Conservation (phyloP, 2,329 filamentous ascomycete genomes). For the Calcarisporium arbuscula region DNA sequence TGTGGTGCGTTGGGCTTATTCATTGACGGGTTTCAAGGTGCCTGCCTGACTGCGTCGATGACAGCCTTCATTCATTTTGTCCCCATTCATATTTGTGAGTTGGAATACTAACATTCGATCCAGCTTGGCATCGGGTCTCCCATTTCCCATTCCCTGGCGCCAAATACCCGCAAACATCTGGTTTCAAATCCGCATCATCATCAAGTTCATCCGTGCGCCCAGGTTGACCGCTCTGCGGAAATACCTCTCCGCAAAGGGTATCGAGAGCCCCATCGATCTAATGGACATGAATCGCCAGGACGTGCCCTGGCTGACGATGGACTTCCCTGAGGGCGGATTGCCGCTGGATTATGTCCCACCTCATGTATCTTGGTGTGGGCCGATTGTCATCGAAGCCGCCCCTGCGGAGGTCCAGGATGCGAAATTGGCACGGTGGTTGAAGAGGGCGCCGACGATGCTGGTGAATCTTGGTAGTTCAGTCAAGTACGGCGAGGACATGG, state of each 20-base stretch:
- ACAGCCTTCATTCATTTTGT: too few species aligned
- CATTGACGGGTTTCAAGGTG: too few species aligned
- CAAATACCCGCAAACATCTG: conserved; percentile 34
- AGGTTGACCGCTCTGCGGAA: conserved; percentile 15
- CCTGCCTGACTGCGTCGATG: too few species aligned
- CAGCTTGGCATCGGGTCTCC: conserved; percentile 34
- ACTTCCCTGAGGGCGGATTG: conserved; percentile 16
- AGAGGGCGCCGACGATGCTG: conserved; percentile 34
- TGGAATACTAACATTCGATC: too few species aligned
- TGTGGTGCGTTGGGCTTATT: too few species aligned
- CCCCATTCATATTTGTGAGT: too few species aligned
- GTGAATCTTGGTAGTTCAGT: conserved; percentile 41
- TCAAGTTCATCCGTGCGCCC: conserved; percentile 10
- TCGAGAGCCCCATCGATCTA: conserved; percentile 16
- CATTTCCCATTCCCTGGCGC: conserved; percentile 37
- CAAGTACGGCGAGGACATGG: conserved; percentile 15
- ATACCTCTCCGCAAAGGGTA: conserved; percentile 24
- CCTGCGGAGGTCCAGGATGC: conserved; percentile 33
- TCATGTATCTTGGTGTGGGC: conserved; percentile 30
- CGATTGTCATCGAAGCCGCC: conserved; percentile 34
- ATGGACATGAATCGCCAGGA: conserved; percentile 14
- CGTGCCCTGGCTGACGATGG: conserved; percentile 19
- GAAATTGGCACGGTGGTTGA: conserved; percentile 36
- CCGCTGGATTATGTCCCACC: conserved; percentile 31
- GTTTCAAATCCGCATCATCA: conserved; percentile 14